Evolutionary conservation across 2,329 filamentous ascomycete species (phyloP), one percentile per base, ranked within the genome.

Genomic region (Clarireedia sp.): DNA sequence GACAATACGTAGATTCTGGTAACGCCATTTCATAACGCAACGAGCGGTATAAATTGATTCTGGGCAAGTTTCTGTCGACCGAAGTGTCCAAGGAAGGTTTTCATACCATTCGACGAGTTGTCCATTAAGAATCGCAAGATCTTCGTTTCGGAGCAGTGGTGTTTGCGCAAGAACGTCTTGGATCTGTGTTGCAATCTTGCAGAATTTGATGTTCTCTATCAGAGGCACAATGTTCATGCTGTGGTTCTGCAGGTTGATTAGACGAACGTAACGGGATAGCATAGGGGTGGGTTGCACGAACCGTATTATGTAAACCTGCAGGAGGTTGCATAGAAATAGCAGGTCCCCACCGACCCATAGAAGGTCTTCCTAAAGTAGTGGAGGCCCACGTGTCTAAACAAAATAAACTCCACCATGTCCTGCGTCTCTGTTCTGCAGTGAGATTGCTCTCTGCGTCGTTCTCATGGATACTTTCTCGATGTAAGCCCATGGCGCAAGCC

Each of bases 1-100:
- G 1, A 91, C 78, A 71, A 90, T 86, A 47, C 87, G 83, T 47
- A 90, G 78, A 63, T 89, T 90, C 66, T 88, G 83, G 67, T 88
- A 91, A 14, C 87, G 80, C 88, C 87, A 91, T 68, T 88, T 87
- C 84, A 90, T 89, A 63, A 90, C 80, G 60, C 82, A 82, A 50
- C 87, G 79, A 0, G 85, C 81, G 48, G 86, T 85, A 60, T 82
- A 82, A 17, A 90, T 78, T 2, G 85, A 81, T 61, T 88, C 84
- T 0, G 85, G 82, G 65, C 85, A 88, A 9, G 84, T 80, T 55
- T 89, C 83, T 10, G 74, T 79, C 19, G 81, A 79, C 61, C 80
- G 76, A 36, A 86, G 73, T 14, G 86, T 74, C 74, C 81, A 81
- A 4, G 86, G 87, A 1, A 90, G 77, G 49, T 79, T 82, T 55